These are phyloP conservation scores for Penicillium sp. DNA, from an alignment of 2,329 filamentous ascomycete genomes.

Conservation along the genomic window DNA sequence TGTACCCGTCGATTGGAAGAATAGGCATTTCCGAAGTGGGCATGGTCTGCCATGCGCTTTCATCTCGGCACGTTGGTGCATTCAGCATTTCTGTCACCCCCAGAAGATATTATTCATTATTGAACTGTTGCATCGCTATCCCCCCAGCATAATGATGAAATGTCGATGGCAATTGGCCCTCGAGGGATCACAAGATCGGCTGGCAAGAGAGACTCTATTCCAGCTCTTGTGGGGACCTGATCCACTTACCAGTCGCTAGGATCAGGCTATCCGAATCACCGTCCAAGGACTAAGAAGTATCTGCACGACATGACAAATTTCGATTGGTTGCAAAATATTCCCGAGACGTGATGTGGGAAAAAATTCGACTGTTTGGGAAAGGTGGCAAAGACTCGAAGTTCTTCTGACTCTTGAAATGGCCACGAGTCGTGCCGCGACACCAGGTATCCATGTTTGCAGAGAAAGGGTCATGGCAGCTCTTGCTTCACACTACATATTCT, in stretches of 20 bases:
- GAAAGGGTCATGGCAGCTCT: no score
- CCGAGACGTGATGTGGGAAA: background rate
- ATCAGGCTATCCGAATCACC: background rate
- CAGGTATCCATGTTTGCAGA: no score
- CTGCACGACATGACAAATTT: no score
- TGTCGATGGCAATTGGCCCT: background rate
- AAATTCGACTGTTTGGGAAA: background rate
- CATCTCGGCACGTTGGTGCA: background rate
- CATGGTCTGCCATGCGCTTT: no score
- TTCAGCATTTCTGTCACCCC: background rate
- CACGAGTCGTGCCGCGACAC: conserved; percentile 8
- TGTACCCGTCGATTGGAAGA: no score
- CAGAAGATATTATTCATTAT: background rate
- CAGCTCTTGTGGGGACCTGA: background rate
- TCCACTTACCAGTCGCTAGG: background rate
- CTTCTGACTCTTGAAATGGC: conserved; percentile 4
- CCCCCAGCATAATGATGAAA: background rate
- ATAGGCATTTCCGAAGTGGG: no score
- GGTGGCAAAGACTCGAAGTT: background rate
- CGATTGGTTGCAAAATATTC: no score
- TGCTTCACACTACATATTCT: no score
- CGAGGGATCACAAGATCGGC: no score
- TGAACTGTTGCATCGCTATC: background rate
- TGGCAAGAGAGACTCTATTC: no score
- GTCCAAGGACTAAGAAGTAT: no score